phyloP scores from a whole-genome alignment of 2,329 filamentous ascomycete species.

The Alternaria infectoria region DNA sequence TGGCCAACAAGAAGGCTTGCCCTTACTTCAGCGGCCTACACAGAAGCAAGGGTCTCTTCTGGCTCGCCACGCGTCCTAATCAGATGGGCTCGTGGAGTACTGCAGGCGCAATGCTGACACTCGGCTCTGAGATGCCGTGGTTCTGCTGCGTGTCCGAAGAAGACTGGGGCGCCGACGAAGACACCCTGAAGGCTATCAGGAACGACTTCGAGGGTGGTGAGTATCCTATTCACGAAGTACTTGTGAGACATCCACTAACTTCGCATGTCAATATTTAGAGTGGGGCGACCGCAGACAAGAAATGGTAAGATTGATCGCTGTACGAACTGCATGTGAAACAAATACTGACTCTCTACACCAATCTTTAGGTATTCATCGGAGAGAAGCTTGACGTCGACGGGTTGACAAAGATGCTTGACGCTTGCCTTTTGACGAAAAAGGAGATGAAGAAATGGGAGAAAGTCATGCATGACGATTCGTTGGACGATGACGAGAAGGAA shows the following conservation, averaged over 20 bases:
- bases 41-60: conserved; percentile 68
- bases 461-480: conserved; percentile 41
- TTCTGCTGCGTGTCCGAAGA: conserved; percentile 66
- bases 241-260: not conserved
- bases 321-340: not conserved
- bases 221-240: not conserved
- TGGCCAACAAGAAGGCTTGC: conserved; percentile 63
- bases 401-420: conserved; percentile 63
- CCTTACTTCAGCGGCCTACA: conserved; percentile 62
- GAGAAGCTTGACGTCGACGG: conserved; percentile 63
- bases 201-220: conserved; percentile 55
- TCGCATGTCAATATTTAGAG: conserved; percentile 2
- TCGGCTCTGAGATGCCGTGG: conserved; percentile 63
- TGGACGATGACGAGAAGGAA: conserved; percentile 49
- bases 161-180: conserved; percentile 57
- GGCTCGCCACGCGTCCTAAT: conserved; percentile 64
- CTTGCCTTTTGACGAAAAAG: conserved; percentile 65
- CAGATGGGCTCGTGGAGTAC: conserved; percentile 68
- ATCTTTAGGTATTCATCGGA: conserved; percentile 67
- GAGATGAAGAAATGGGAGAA: conserved; percentile 58
- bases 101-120: conserved; percentile 68
- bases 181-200: conserved; percentile 56
- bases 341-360: not conserved
- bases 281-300: conserved; percentile 77
- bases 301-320: conserved; percentile 50